Percentiles rank a stretch among this genome's conserved stretches.
phyloP scores from a whole-genome alignment of 345 rosid species.

The Lagerstroemia speciosa region DNA sequence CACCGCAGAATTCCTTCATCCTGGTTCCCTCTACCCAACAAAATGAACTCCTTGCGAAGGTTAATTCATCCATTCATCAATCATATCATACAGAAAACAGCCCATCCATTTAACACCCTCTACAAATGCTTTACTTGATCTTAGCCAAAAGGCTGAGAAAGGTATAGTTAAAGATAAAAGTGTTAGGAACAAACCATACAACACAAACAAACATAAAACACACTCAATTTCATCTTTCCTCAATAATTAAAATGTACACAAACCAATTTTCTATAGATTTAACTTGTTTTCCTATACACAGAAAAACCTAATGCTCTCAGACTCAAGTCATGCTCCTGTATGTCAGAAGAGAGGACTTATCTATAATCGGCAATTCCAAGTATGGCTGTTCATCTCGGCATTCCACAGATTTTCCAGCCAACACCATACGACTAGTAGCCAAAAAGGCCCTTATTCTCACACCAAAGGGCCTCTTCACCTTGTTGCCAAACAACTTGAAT shows the following conservation, averaged over 20 bases:
- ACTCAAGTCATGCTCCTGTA: not conserved
- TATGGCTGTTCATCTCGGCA: not conserved
- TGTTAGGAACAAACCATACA: not conserved
- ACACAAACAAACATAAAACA: not conserved
- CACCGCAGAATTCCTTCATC: no score
- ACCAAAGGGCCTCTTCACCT: not conserved
- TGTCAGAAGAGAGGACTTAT: not conserved
- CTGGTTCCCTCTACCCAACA: no score
- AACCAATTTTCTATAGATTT: not conserved
- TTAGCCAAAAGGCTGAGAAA: no score
- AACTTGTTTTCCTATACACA: not conserved
- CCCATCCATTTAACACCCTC: no score
- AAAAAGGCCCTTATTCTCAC: not conserved
- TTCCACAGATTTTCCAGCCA: not conserved
- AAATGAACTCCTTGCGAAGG: no score
- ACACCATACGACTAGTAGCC: not conserved
- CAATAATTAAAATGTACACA: not conserved
- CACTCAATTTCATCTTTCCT: not conserved
- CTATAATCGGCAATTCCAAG: not conserved
- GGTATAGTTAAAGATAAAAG: not conserved
- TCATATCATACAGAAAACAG: no score
- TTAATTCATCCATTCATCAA: no score
- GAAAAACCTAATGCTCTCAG: not conserved
- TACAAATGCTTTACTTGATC: no score
- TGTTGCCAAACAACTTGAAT: not conserved